Base-by-base conservation (phyloP, 2,329 filamentous ascomycete species). In the Colletotrichum cereale region DNA sequence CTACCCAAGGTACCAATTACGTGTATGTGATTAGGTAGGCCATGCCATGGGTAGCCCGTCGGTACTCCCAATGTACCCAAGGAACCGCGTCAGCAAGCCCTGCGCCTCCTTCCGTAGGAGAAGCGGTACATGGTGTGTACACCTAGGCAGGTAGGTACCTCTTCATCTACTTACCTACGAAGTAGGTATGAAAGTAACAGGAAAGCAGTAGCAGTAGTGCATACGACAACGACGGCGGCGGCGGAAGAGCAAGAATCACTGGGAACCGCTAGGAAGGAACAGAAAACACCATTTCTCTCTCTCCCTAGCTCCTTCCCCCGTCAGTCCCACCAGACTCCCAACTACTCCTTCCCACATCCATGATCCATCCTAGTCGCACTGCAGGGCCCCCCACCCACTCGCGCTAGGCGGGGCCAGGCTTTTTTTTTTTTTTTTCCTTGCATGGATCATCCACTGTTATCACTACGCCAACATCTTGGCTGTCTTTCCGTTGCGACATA, bases 361-460 rank as follows among this genome's bases (percentile, higher is more conserved):
- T 29, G n/a, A 55, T 31, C 34, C 36, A 18, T 42, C 38, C 57
- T 29, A 21, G 58, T 12, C 29, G 14, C 47, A 55, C 56, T 53
- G 50, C 50, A 52, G 18, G 29, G 24, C 48, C 31, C 68, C 64
- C 64, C 68, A 62, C 50, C 60, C n/a, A 47, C 47, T 57, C 18
- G 58, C 64, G 57, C 68, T 67, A 71, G 31, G 68, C 58, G 64
- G 65, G 58, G 58, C 44, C 68, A 62, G 65, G 68, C 68, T 57
- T 67, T 71, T 69, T 66, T 69, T 70, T 26, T 66, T 36, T 69
- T n/a, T 12, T n/a, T 69, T 66, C 34, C 60, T 26, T 58, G 64
- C 64, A 63, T 63, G 68, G 64, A 62, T 71, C 36, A 71, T 68
- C 64, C 68, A 63, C 58, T 58, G 58, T 58, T 71, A 71, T 71